Conservation (phyloP, 1,284 basidiomycete genomes). For the Trichosporon sp. region DNA sequence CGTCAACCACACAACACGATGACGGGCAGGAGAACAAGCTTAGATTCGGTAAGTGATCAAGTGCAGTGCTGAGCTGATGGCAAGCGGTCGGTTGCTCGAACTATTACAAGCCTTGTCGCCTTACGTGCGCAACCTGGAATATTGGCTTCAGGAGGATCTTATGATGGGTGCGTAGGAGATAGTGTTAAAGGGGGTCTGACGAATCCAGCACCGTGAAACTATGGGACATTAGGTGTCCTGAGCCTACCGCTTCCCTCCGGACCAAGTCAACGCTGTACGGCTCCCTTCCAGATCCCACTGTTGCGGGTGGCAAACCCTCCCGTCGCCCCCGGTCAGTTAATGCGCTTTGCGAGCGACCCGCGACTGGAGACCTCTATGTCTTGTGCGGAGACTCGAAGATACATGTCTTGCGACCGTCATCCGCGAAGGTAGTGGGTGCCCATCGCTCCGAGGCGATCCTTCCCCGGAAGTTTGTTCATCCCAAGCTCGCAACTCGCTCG, state of each 20-base stretch:
- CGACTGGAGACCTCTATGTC: conserved; percentile 40
- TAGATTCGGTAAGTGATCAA: conserved; percentile 1
- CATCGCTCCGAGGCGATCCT: conserved; percentile 23
- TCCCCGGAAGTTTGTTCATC: conserved; percentile 36
- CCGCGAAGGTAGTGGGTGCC: conserved; percentile 8
- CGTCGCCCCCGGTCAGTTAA: conserved; percentile 39
- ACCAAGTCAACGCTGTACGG: conserved; percentile 25
- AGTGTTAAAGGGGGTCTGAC: too few species aligned
- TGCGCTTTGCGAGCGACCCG: conserved; percentile 36
- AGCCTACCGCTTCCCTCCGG: conserved; percentile 21
- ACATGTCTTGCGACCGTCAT: conserved; percentile 38
- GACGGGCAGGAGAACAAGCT: background rate
- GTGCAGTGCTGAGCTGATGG: background rate
- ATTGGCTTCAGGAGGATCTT: conserved; percentile 46
- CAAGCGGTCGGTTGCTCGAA: conserved; percentile 40
- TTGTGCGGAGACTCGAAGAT: conserved; percentile 42
- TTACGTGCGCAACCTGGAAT: conserved; percentile 42
- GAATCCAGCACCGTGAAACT: conserved; percentile 44
- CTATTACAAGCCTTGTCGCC: conserved; percentile 46
- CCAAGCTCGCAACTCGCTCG: conserved; percentile 31
- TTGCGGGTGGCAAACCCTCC: conserved; percentile 22
- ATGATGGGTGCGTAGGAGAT: conserved; percentile 39
- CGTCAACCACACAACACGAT: conserved; percentile 17
- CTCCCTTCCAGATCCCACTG: conserved; percentile 37
- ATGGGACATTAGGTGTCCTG: conserved; percentile 48